phyloP scores from a whole-genome alignment of 169 alveolate species.

The Eimeria zaria region DNA sequence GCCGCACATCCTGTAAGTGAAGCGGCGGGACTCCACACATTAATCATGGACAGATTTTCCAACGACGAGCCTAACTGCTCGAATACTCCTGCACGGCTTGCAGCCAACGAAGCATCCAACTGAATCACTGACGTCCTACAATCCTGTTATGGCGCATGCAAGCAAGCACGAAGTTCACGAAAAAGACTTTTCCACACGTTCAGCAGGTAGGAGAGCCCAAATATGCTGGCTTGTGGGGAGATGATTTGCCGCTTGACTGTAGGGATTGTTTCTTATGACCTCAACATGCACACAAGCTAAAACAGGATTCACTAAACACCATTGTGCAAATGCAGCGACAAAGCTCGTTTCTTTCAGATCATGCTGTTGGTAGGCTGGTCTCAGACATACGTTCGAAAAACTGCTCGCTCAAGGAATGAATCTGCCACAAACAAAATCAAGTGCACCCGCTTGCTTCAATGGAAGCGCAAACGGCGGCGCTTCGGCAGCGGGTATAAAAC shows the following conservation, averaged over 20 bases:
- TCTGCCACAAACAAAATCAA: neutral
- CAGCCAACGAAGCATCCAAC: neutral
- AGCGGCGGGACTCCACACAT: neutral
- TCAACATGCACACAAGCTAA: neutral
- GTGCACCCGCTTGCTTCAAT: neutral
- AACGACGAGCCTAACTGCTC: neutral
- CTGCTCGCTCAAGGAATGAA: neutral
- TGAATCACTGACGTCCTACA: neutral
- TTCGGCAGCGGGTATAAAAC: neutral
- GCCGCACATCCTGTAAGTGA: neutral
- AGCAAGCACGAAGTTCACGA: neutral
- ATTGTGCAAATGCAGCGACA: neutral
- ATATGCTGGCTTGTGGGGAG: neutral
- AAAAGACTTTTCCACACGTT: neutral
- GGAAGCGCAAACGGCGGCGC: neutral
- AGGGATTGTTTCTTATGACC: neutral
- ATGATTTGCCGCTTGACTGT: neutral
- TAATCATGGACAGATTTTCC: neutral
- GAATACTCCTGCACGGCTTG: neutral
- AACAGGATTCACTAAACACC: neutral
- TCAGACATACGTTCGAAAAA: neutral
- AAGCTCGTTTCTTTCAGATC: neutral
- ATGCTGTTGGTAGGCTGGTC: neutral
- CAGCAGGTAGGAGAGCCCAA: neutral
- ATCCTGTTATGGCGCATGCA: neutral